A percentile compares a stretch with the other conserved stretches of the same genome.
These are phyloP conservation scores for Annulohypoxylon maeteangense DNA, from an alignment of 495 filamentous ascomycete species.

Conservation along the genomic window DNA sequence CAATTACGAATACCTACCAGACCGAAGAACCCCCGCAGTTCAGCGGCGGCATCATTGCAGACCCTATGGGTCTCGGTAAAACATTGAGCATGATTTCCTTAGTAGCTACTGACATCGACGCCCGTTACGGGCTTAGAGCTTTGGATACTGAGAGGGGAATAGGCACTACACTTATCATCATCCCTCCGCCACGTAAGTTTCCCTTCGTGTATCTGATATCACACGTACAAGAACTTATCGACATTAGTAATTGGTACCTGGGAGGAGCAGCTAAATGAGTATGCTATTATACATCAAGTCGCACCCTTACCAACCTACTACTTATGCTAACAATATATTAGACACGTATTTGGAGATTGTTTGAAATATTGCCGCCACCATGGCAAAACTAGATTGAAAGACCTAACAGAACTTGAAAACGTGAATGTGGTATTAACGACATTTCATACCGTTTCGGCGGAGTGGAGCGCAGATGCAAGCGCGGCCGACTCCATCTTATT, in stretches of 20 bases:
- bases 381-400: not conserved
- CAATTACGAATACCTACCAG: not conserved
- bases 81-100: slow-evolving; percentile 1
- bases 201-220: not conserved
- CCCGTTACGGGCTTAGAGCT: not conserved
- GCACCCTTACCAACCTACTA: not conserved
- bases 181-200: not conserved
- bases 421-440: not conserved
- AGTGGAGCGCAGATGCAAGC: not conserved
- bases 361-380: not conserved
- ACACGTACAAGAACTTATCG: not conserved
- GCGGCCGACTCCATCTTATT: slow-evolving; percentile 16
- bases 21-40: not conserved
- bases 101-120: not conserved
- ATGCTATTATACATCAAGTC: not conserved
- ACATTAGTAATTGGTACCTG: not conserved
- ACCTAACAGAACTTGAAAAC: not conserved
- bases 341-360: not conserved
- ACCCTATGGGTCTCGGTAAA: not conserved
- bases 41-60: not conserved
- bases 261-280: not conserved
- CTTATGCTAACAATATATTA: not conserved
- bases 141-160: not conserved
- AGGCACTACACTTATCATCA: slow-evolving; percentile 1
- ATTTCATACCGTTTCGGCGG: not conserved